Evolutionary conservation across 805 yeast genomes (phyloP), one percentile per base, ranked within the genome.

Genomic region (Nakazawaea anatomiae): DNA sequence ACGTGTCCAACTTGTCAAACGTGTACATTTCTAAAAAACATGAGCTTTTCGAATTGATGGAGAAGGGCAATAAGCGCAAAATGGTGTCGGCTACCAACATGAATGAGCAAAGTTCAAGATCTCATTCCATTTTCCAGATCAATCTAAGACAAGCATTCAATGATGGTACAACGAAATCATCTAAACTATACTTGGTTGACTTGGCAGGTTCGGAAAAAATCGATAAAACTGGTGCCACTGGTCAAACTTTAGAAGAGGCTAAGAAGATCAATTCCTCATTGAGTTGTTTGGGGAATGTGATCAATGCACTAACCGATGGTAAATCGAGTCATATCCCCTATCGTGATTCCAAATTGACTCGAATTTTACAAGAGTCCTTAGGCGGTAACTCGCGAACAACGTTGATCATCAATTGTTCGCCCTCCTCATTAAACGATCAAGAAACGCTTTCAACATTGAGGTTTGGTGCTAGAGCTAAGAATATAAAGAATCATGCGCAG

Each of bases 131-230:
- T 32, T 80, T 89, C 54, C 85, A 84, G 50, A 72, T 91, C 4
- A 77, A 77, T 47, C 68, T 90, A 6, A 71, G 77, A n/a, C 92
- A 87, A 59, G 79, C 78, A 60, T 74, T 77, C 57, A 54, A 72
- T 18, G 66, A 66, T 4, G 72, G 76, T n/a, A 87, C 86, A 11
- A 71, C 78, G 25, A 85, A 80, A 61, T 71, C 75, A 39, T 84
- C 90, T 5, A 81, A 79, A 52, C 71, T 89, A 53, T 85, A 83
- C 58, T 65, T 89, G 38, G 92, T 89, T 10, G 97, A 89, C 67
- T 72, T 89, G 55, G 96, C 96, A 0, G 96, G 96, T 5, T 83
- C 92, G 27, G 96, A 91, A 64, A 87, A 83, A 63, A 80, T 84
- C 39, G 81, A 82, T 52, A 85, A 82, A 55, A 81, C 94, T 0